Evolutionary conservation across 2,329 filamentous ascomycete species (phyloP), one percentile per base, ranked within the genome.

Genomic region (Diplodia corticola): DNA sequence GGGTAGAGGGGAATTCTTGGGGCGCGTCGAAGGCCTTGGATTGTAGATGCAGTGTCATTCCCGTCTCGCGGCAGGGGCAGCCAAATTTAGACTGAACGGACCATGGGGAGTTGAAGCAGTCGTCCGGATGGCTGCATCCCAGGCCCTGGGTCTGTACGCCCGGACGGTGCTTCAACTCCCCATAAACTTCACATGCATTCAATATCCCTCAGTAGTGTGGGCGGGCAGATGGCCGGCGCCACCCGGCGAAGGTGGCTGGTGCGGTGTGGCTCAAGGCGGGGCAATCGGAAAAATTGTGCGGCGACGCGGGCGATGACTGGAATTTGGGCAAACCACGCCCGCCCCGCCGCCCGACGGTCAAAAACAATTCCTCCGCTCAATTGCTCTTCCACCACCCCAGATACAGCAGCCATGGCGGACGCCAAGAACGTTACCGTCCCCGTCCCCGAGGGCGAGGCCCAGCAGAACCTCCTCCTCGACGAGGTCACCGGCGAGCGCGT

Each of bases 401-500:
- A 55, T 33, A 35, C 37, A 40, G 44, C 55, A 66, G 48, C 17
- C 61, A 69, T 69, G 68, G 76, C 75, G 61, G 74, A 78, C 65
- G 70, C 71, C 50, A 74, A 78, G 20, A 91, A 97, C 79, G 83
- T 97, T 7, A 89, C 87, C 69, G 83, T 89, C 61, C 84, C 92
- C 71, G 77, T 97, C 74, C 83, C 71, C 40, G 69, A 72, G 54
- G 72, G 72, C 60, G 79, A 79, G 48, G 69, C 67, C 61, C 65
- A 73, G 54, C 71, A 74, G 26, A 92, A 94, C 81, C 85, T 96
- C 72, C 86, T 93, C 79, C 86, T 95, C 60, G 95, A 99, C 79
- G 92, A 96, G 75, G 92, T 93, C 70, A 98, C 95, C 15, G 95
- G 95, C 74, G 95, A 99, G 82, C 89, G 80, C 74, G 84, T 89